Evolutionary conservation across 768 basidiomycete genomes (phyloP), one percentile per base, ranked within the genome.

Genomic region (Amanita polypyramis): DNA sequence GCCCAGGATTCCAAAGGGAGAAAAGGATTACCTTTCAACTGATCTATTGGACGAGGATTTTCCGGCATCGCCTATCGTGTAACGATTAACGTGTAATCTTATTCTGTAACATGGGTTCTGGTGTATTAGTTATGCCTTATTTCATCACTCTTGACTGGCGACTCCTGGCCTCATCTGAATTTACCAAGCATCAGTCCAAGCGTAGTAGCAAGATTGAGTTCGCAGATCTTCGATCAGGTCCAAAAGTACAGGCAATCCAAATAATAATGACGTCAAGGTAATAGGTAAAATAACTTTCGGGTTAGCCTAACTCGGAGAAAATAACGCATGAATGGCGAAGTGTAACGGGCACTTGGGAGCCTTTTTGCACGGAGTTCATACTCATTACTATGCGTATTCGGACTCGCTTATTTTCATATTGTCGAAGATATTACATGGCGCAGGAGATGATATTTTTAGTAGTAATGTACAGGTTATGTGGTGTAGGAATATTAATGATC

Each of bases 211-310:
- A 46, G 45, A 46, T 46, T 37, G 25, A 46, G 45, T 27, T 46
- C n/a, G 34, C 9, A 46, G 45, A 46, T 46, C 45, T 15, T 29
- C 27, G 40, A 42, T 42, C 40, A 46, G 45, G 45, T 27, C 45
- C 35, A 35, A 27, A 40, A 23, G 20, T 11, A 15, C 14, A 11
- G 39, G 20, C 10, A 43, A 4, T 21, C 14, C 20, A 15, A 27
- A 15, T 45, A 33, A 45, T 21, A 15, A 20, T 46, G 34, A 46
- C 45, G 45, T 46, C 45, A 46, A 46, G 9, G 43, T 9, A 33
- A 34, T 35, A 34, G 19, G 32, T 35, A 35, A 27, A 46, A 8
- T 25, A 36, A 8, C 33, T 35, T 20, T 46, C 32, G 19, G 34
- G 27, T 35, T 21, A 37, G 40, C 15, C 36, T 37, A 37, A 37